A percentile compares a stretch with the other conserved stretches of the same genome.
phyloP scores from a whole-genome alignment of 163 green algal genomes.

The Chloromonas sp. region DNA sequence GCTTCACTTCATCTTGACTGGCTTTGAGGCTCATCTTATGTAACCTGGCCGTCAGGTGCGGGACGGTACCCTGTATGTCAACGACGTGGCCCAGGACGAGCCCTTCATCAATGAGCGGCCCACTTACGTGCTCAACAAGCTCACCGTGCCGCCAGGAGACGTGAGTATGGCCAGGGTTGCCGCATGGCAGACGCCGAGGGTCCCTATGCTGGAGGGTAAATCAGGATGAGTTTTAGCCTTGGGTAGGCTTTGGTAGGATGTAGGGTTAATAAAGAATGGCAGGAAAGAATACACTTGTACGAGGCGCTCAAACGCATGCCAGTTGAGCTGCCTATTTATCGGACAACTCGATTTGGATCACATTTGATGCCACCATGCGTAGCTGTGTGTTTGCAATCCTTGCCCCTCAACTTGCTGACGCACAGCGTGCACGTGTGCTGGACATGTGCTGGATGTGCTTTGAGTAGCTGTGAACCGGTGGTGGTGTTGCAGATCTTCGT shows the following conservation, averaged over 20 bases:
- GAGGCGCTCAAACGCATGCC: no score
- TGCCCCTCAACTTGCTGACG: no score
- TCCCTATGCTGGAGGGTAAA: neutral
- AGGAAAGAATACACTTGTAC: neutral
- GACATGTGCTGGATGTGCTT: no score
- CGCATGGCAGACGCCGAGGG: neutral
- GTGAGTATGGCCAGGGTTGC: slow-evolving; percentile 36
- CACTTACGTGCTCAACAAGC: slow-evolving; percentile 60
- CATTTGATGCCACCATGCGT: no score
- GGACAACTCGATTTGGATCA: no score
- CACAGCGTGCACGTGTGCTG: no score
- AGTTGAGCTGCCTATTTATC: no score
- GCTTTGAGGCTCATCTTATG: neutral
- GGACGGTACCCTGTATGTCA: slow-evolving; percentile 80
- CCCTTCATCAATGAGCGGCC: slow-evolving; percentile 80
- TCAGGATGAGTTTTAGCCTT: neutral
- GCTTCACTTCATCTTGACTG: neutral
- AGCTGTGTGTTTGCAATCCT: no score
- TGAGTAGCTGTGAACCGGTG: no score
- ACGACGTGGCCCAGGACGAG: slow-evolving; percentile 71
- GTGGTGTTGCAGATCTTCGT: slow-evolving; percentile 71
- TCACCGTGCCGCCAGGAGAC: slow-evolving; percentile 66
- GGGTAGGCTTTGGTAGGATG: no score
- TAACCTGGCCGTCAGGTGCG: slow-evolving; percentile 56
- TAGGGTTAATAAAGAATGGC: neutral